A percentile compares a stretch with the other conserved stretches of the same genome.
These are phyloP conservation scores for Calocybe gambosa DNA, from an alignment of 1,284 basidiomycete genomes.

Conservation along the genomic window DNA sequence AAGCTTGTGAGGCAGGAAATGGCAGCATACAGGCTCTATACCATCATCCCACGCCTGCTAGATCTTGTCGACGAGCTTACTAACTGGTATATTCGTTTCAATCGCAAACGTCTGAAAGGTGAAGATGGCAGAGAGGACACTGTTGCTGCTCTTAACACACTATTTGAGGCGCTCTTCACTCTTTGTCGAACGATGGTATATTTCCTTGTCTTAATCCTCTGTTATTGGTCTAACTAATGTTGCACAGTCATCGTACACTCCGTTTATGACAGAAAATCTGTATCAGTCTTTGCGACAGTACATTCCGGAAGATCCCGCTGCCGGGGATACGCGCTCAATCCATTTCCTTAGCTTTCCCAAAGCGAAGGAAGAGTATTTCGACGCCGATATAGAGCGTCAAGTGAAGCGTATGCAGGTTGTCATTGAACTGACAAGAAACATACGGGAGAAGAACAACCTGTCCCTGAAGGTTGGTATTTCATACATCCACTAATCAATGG, in stretches of 20 bases:
- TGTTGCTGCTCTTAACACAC: conserved; percentile 84
- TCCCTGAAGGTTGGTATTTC: conserved; percentile 72
- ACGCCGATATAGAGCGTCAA: conserved; percentile 92
- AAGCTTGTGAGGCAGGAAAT: conserved; percentile 90
- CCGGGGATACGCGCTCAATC: conserved; percentile 83
- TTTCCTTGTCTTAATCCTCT: conserved; percentile 1
- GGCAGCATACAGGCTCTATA: conserved; percentile 97
- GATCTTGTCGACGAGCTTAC: conserved; percentile 95
- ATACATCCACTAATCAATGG: background rate
- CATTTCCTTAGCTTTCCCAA: conserved; percentile 96
- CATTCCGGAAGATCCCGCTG: conserved; percentile 70
- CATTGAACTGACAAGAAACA: conserved; percentile 87
- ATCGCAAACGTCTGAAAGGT: conserved; percentile 93
- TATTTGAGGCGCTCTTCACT: conserved; percentile 95
- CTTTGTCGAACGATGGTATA: conserved; percentile 88
- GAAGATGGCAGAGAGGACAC: conserved; percentile 92
- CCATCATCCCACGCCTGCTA: conserved; percentile 91
- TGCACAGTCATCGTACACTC: conserved; percentile 91
- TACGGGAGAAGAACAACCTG: conserved; percentile 85
- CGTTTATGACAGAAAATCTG: conserved; percentile 95
- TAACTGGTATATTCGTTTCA: conserved; percentile 99
- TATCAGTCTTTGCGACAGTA: conserved; percentile 88
- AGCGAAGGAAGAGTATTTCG: conserved; percentile 93
- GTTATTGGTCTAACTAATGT: background rate
- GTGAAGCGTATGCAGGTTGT: conserved; percentile 93